These are phyloP conservation scores for Leptographium wingfieldii DNA, from an alignment of 2,329 filamentous ascomycete species.

Conservation along the genomic window DNA sequence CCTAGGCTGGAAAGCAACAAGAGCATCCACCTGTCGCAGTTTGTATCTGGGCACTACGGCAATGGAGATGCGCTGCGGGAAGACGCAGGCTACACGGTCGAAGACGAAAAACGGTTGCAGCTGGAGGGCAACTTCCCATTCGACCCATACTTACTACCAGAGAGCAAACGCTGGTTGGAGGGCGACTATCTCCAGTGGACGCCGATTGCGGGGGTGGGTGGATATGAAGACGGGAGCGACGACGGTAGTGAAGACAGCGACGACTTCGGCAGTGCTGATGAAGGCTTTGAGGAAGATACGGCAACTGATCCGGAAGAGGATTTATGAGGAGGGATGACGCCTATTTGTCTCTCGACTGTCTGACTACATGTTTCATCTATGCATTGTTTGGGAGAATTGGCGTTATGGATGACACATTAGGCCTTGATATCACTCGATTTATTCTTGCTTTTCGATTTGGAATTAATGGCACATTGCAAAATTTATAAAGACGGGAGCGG, in stretches of 20 bases:
- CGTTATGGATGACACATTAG: neutral
- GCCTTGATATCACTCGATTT: neutral
- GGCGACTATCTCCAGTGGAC: slow-evolving; percentile 74
- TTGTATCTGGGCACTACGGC: slow-evolving; percentile 43
- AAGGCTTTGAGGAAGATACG: slow-evolving; percentile 5
- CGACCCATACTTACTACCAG: slow-evolving; percentile 84
- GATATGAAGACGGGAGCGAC: slow-evolving; percentile 36
- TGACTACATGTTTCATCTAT: neutral
- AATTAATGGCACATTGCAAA: neutral
- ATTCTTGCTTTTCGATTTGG: neutral
- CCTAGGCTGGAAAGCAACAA: slow-evolving; percentile 86
- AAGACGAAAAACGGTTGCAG: slow-evolving; percentile 69
- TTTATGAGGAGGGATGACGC: neutral
- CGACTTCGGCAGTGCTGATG: slow-evolving; percentile 3
- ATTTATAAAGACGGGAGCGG: neutral
- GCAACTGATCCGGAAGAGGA: slow-evolving; percentile 1
- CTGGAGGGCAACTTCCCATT: slow-evolving; percentile 95
- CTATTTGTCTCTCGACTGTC: neutral
- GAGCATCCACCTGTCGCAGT: slow-evolving; percentile 66
- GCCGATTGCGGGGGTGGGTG: slow-evolving; percentile 56
- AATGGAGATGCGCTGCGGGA: slow-evolving; percentile 35
- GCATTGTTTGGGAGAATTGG: neutral
- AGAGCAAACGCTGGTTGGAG: slow-evolving; percentile 79
- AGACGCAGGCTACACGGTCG: slow-evolving; percentile 36
- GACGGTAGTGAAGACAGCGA: slow-evolving; percentile 30